Conservation (phyloP, 495 filamentous ascomycete genomes). For the Talaromyces liani region DNA sequence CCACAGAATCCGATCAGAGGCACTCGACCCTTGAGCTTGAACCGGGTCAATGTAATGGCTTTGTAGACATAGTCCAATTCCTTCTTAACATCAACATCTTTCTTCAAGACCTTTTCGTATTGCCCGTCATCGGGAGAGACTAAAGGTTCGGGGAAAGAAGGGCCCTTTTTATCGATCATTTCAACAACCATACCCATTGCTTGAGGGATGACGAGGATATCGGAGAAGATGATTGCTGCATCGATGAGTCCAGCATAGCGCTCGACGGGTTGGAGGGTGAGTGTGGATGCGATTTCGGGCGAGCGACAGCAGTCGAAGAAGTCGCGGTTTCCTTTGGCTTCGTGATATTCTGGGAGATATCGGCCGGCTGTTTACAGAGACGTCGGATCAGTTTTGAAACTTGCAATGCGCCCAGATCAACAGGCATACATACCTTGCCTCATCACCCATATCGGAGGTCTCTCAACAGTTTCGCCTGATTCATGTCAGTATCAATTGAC, state of each 20-base stretch:
- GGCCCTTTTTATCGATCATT: conserved; percentile 94
- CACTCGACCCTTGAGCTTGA: conserved; percentile 80
- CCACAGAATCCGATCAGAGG: conserved; percentile 97
- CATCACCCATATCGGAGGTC: conserved; percentile 97
- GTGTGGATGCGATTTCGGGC: conserved; percentile 82
- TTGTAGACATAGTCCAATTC: conserved; percentile 92
- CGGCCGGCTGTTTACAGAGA: conserved; percentile 57
- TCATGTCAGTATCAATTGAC: conserved; percentile 17
- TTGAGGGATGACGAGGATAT: conserved; percentile 96
- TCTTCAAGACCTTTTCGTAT: conserved; percentile 67
- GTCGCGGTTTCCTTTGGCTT: conserved; percentile 80
- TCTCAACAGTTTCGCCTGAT: conserved; percentile 81
- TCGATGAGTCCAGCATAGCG: conserved; percentile 86
- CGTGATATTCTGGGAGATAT: conserved; percentile 96
- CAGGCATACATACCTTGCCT: conserved; percentile 63
- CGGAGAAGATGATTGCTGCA: conserved; percentile 97
- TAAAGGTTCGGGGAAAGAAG: conserved; percentile 84
- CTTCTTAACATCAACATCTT: conserved; percentile 71
- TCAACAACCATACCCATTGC: conserved; percentile 95
- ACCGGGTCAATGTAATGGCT: conserved; percentile 83
- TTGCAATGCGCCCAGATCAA: background rate
- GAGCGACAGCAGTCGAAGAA: conserved; percentile 96
- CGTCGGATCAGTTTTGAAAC: background rate
- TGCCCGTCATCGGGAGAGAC: conserved; percentile 69
- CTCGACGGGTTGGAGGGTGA: conserved; percentile 91